Base-by-base conservation (phyloP, 345 rosid genomes). In the Fremontodendron californicum region DNA sequence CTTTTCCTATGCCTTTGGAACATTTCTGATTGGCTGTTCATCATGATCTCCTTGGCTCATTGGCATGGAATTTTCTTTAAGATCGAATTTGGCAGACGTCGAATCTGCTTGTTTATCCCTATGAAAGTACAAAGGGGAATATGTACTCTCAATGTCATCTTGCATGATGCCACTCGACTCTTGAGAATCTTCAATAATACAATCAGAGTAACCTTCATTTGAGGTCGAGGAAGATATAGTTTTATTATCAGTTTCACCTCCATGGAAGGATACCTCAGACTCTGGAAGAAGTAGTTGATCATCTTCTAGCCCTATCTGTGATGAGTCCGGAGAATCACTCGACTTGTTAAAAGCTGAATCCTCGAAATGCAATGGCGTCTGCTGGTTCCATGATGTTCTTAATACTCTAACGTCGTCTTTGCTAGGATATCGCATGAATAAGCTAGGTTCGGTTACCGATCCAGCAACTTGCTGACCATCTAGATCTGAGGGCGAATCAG, bases 131-230 rank as follows among this genome's bases (percentile, higher is more conserved):
- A 64, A 57, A 13, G 66, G 54, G 9, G 72, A 40, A 74, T 31
- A 63, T 29, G 75, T 43, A 68, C 69, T 73, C 69, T 42, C 27
- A 57, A 25, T 64, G 81, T 39, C 82, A 12, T 78, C 79, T 1
- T 75, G 75, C 57, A 10, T 10, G 11, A 57, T 19, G 46, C 21
- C 40, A 42, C 13, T 65, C 18, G 40, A 60, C 23, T 79, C 88
- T 43, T 63, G 54, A 27, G 83, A 86, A 73, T 83, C 84, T 49
- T 81, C 83, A 61, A 85, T 71, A 19, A 82, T 42, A 75, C 29
- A 62, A 48, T 40, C 74, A 33, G 58, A 68, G 60, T 68, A 48
- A 48, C 55, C 75, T 37, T 55, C 80, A 21, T n/a, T 31, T 1
- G 71, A 15, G 46, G 39, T 55, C 64, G 83, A 66, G 40, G 76